Base-by-base conservation (phyloP, 768 basidiomycete genomes). In the Boletus sp. region DNA sequence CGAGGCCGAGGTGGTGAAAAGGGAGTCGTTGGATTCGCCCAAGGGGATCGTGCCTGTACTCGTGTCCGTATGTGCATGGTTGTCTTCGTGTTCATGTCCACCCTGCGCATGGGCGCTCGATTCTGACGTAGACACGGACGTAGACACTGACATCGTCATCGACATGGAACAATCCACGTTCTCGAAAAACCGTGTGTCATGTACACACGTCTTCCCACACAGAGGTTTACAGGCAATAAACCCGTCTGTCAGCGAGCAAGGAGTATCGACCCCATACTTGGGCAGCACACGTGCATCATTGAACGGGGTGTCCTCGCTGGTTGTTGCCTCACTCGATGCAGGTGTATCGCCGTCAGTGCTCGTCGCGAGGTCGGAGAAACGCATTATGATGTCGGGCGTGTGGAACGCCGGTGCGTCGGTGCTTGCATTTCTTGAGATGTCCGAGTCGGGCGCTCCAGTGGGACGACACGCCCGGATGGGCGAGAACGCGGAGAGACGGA, bases 1-100 rank as follows among this genome's bases (percentile, higher is more conserved):
- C 7, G 57, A 59, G 2, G 51, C 38, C 13, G 67, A 68, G 4
- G 67, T 52, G 35, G 65, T 57, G 44, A 71, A 71, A 14, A 70
- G 62, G 10, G 67, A 68, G 35, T 68, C 67, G 29, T 58, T 67
- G 37, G 65, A 71, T 43, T 71, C 68, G 0, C 35, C 59, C 17
- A 57, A 38, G 19, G 65, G 54, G 5, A 65, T 56, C 3, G 49
- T 54, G 43, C 49, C 23, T 0, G 51, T 49, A 23, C 39, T 43
- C 15, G 42, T 39, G 43, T 49, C 44, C 19, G 44, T 17, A 5
- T 43, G 50, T 15, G 6, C 21, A 14, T 38, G 29, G 14, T 14
- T n/a, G n/a, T 19, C 5, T 13, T 54, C 50, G 7, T 23, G 41
- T 1, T 46, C 39, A 17, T 33, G 39, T 14, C 25, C 42, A 10